phyloP scores from a whole-genome alignment of 2,329 filamentous ascomycete genomes.

The Curvularia sp. region DNA sequence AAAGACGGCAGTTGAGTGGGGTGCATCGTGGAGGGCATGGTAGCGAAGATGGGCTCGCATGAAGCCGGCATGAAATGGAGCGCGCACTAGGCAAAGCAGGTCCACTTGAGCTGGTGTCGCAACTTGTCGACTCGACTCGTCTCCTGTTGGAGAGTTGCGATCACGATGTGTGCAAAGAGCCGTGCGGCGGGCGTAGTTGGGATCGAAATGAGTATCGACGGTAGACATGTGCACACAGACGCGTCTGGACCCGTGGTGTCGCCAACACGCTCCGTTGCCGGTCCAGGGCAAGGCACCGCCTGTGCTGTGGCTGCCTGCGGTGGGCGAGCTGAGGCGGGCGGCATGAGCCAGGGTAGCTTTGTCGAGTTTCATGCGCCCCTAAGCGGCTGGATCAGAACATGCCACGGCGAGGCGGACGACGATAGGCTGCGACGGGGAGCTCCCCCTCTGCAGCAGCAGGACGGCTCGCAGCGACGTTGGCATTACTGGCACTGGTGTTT shows the following conservation, averaged over 20 bases:
- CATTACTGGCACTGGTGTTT: slow-evolving; percentile 19
- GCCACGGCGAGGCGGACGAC: slow-evolving; percentile 4
- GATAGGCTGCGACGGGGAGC: slow-evolving; percentile 18
- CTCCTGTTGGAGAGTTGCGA: slow-evolving; percentile 9
- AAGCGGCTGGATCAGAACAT: slow-evolving; percentile 20
- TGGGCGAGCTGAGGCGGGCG: no score
- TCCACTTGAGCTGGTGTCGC: slow-evolving; percentile 6
- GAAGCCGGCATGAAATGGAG: slow-evolving; percentile 11
- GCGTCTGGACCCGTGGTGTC: slow-evolving; percentile 12
- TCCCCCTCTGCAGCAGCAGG: neutral
- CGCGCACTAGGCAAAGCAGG: slow-evolving; percentile 7
- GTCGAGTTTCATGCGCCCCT: slow-evolving; percentile 30
- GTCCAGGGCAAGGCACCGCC: neutral
- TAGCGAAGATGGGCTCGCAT: slow-evolving; percentile 18
- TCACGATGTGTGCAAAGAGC: slow-evolving; percentile 12
- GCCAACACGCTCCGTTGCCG: neutral
- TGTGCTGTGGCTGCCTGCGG: slow-evolving; percentile 17
- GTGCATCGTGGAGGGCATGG: slow-evolving; percentile 8
- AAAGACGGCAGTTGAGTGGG: slow-evolving; percentile 8
- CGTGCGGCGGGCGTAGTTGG: slow-evolving; percentile 10
- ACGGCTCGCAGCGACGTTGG: slow-evolving; percentile 13
- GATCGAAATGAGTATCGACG: slow-evolving; percentile 14
- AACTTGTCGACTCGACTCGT: neutral
- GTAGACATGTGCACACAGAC: neutral
- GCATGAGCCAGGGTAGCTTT: slow-evolving; percentile 16